A percentile compares a stretch with the other conserved stretches of the same genome.
Conservation (phyloP, 371 early-diverging fungal genomes). For the Capillidium rhysosporum region DNA sequence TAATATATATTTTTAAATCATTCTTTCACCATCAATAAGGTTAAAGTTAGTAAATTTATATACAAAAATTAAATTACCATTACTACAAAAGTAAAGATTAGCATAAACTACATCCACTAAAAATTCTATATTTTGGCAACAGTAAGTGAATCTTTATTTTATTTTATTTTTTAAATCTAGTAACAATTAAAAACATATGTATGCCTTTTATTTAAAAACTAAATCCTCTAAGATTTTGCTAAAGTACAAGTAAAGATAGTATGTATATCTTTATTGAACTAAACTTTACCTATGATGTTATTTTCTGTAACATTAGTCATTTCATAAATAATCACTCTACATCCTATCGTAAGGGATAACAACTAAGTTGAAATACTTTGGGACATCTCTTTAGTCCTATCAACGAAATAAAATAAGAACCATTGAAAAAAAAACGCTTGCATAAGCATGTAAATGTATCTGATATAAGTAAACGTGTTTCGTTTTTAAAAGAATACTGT, state of each 20-base stretch:
- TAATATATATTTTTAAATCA: no score
- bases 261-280: not conserved
- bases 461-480: conserved; percentile 23
- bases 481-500: conserved; percentile 23
- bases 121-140: no score
- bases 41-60: no score
- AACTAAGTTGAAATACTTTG: conserved; percentile 21
- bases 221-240: not conserved
- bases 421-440: conserved; percentile 18
- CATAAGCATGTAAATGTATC: conserved; percentile 18
- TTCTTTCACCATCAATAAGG: no score
- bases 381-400: conserved; percentile 30
- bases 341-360: conserved; percentile 20
- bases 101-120: no score
- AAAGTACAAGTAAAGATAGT: not conserved
- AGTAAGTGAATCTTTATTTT: no score
- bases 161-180: no score
- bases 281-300: not conserved
- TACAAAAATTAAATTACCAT: no score
- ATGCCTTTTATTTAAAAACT: no score
- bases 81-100: no score
- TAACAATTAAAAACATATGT: no score
- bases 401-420: not conserved
- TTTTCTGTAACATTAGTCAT: conserved; percentile 11
- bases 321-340: conserved; percentile 24